Conservation (phyloP, 306 rosid genomes). For the Erythrophleum fordii region DNA sequence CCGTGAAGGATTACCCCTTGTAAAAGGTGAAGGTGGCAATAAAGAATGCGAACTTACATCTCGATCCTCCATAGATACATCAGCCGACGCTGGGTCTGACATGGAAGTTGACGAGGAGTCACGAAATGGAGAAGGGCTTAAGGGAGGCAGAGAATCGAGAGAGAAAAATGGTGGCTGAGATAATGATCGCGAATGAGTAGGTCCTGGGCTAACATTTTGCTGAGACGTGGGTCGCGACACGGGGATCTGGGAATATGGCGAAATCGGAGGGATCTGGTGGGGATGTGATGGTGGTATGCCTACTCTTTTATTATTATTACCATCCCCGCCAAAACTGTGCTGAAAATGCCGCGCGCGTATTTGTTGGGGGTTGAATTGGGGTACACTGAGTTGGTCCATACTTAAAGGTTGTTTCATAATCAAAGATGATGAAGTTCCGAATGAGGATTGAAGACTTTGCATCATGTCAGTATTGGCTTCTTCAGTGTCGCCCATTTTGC, state of each 20-base stretch:
- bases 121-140: slow-evolving; percentile 79
- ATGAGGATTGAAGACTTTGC: slow-evolving; percentile 75
- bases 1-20: slow-evolving; percentile 47
- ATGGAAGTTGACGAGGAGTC: slow-evolving; percentile 68
- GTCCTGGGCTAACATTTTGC: slow-evolving; percentile 57
- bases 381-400: slow-evolving; percentile 70
- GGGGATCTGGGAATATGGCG: slow-evolving; percentile 94
- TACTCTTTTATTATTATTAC: slow-evolving; percentile 49
- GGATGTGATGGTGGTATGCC: slow-evolving; percentile 94
- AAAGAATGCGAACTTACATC: slow-evolving; percentile 69
- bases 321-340: slow-evolving; percentile 50
- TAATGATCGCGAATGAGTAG: slow-evolving; percentile 82
- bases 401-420: slow-evolving; percentile 55
- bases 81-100: slow-evolving; percentile 62
- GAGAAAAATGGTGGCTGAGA: slow-evolving; percentile 82
- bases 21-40: slow-evolving; percentile 69
- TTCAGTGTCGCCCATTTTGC: slow-evolving; percentile 76
- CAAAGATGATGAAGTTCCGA: slow-evolving; percentile 69
- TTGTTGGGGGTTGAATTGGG: slow-evolving; percentile 66
- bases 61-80: slow-evolving; percentile 86
- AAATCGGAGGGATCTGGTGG: slow-evolving; percentile 88
- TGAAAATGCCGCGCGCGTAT: slow-evolving; percentile 67
- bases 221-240: slow-evolving; percentile 59
- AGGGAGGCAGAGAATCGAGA: slow-evolving; percentile 80
- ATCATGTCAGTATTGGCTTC: slow-evolving; percentile 62